Evolutionary conservation across 1,139 yeast genomes (phyloP), one percentile per base, ranked within the genome.

Genomic region (Zygosaccharomyces sapae): DNA sequence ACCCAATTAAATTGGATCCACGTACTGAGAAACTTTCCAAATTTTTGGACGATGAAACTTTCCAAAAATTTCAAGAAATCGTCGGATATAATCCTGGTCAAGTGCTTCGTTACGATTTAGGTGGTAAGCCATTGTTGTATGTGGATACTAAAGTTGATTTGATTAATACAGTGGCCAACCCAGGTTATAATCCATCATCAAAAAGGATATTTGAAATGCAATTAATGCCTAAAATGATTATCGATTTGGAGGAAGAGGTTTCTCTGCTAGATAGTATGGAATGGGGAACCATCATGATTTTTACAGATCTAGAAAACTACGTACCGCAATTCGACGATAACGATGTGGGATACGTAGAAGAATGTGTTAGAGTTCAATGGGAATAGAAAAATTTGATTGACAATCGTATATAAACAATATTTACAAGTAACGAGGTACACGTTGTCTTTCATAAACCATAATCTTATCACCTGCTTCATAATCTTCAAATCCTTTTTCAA

Each of bases 351-450:
- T 92, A 92, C 59, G 77, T 83, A 1, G 89, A 86, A 62, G 98
- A 92, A 66, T 86, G 85, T 83, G 86, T 86, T 54, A 96, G 92
- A 25, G 96, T 90, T 9, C 98, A 92, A 67, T 92, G 97, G 97
- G 98, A 92, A 66, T 62, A 66, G 33, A 50, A 56, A 41, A 37
- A 25, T 33, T 10, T 49, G 39, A 43, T 12, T 43, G 43, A 38
- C 7, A 6, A 31, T 49, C 41, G 40, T 44, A 38, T 30, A 38
- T 41, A 41, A 27, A 36, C 37, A 25, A 18, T 41, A 50, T 49
- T 66, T 68, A 86, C 69, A 88, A 72, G 69, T 77, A 84, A 61
- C 94, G 75, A 54, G 81, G 82, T 46, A 86, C 79, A 48, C 74
- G 74, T 9, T 81, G 71, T 54, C 83, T 86, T 66, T 89, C 96